A percentile compares a stretch with the other conserved stretches of the same genome.
phyloP scores from a whole-genome alignment of 139 green algal genomes.

The Gonium pectorale region DNA sequence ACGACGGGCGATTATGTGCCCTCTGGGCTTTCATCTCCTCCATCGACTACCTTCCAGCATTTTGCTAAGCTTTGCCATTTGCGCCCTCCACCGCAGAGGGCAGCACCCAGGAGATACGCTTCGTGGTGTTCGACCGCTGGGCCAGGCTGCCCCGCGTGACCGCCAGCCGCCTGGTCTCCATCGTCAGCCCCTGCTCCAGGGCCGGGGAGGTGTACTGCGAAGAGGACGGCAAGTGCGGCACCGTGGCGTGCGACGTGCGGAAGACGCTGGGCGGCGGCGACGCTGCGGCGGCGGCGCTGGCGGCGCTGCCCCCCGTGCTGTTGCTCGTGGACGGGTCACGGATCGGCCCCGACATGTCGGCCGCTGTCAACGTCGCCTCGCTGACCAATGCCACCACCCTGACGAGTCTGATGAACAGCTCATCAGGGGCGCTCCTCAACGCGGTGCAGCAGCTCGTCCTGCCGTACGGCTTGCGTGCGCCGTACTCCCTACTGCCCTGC shows the following conservation, averaged over 20 bases:
- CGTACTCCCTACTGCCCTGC: conserved; percentile 46
- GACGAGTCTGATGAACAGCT: background rate
- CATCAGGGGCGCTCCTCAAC: background rate
- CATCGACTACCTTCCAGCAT: too few relatives aligned
- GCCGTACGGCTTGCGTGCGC: conserved; percentile 32
- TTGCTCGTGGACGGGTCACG: conserved; percentile 27
- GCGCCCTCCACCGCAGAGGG: too few relatives aligned
- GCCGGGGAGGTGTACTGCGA: background rate
- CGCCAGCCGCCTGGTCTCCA: background rate
- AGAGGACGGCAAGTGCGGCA: background rate
- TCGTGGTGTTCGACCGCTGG: conserved; percentile 39
- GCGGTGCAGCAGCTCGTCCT: background rate
- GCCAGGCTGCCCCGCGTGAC: conserved; percentile 3
- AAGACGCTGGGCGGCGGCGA: background rate
- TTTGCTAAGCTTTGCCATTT: too few relatives aligned
- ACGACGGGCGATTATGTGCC: too few relatives aligned
- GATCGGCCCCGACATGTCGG: too few relatives aligned
- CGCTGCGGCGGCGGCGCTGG: background rate
- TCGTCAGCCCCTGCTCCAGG: background rate
- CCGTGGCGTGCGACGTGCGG: background rate
- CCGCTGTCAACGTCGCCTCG: background rate
- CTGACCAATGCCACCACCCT: background rate
- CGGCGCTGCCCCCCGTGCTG: background rate
- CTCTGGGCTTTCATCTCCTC: too few relatives aligned
- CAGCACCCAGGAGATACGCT: background rate